These are phyloP conservation scores for Alternaria sp. DNA, from an alignment of 2,329 filamentous ascomycete genomes.

Conservation along the genomic window DNA sequence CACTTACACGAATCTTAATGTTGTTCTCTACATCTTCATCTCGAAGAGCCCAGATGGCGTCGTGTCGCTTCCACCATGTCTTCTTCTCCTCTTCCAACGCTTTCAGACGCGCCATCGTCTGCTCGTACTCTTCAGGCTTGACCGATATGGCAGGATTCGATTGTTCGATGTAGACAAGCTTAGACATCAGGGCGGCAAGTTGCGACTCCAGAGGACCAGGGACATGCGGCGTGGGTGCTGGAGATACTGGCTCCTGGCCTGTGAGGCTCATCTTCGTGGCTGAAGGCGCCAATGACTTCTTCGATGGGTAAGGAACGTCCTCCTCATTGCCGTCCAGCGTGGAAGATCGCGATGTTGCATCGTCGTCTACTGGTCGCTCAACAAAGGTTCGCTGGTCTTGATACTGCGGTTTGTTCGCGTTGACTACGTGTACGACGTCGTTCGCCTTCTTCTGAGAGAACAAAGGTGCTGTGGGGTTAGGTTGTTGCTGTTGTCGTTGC, in stretches of 20 bases:
- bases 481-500: conserved; percentile 20
- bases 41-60: conserved; percentile 51
- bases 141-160: conserved; percentile 44
- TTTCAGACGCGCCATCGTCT: conserved; percentile 39
- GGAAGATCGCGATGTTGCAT: conserved; percentile 39
- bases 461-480: conserved; percentile 25
- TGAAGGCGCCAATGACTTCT: conserved; percentile 34
- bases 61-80: conserved; percentile 44
- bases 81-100: conserved; percentile 49
- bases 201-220: conserved; percentile 47
- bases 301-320: conserved; percentile 38
- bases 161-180: conserved; percentile 45
- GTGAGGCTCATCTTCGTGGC: conserved; percentile 13
- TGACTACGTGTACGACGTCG: conserved; percentile 19
- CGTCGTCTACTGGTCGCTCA: conserved; percentile 36
- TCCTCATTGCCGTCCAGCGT: conserved; percentile 44
- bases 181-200: conserved; percentile 47
- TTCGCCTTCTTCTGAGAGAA: conserved; percentile 34
- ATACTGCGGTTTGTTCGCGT: conserved; percentile 17
- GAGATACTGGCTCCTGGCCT: conserved; percentile 26
- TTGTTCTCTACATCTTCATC: conserved; percentile 54
- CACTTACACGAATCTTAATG: conserved; percentile 48
- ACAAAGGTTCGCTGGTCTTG: conserved; percentile 12
- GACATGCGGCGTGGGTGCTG: conserved; percentile 31
- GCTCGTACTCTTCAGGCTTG: conserved; percentile 47